A percentile compares a stretch with the other conserved stretches of the same genome.
Conservation (phyloP, 2,329 filamentous ascomycete genomes). For the Parafenestella ontariensis region DNA sequence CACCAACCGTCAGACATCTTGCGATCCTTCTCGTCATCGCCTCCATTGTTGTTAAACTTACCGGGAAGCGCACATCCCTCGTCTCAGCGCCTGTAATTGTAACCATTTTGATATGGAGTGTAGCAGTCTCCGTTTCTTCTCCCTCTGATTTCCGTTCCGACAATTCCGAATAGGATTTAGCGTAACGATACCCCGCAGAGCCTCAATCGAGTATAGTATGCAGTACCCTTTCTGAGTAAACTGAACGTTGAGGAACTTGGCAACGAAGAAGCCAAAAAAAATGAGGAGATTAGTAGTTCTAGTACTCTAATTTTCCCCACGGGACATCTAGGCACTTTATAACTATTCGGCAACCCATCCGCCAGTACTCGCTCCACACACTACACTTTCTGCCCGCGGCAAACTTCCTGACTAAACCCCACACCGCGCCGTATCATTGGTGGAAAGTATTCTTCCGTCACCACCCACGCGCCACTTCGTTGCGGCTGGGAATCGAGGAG, state of each 20-base stretch:
- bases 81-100: constrained; percentile 56
- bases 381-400: background rate
- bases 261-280: background rate
- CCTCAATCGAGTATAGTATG: background rate
- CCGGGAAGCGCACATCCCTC: constrained; percentile 59
- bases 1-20: background rate
- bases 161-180: no score
- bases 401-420: constrained; percentile 13
- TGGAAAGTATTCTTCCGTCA: constrained; percentile 15
- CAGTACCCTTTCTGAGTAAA: background rate
- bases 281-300: background rate
- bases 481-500: constrained; percentile 17
- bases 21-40: background rate
- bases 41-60: constrained; percentile 28
- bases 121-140: background rate
- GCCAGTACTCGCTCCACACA: background rate
- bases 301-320: background rate
- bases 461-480: constrained; percentile 12
- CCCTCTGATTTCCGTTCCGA: background rate
- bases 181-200: constrained; percentile 7
- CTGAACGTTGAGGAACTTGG: background rate
- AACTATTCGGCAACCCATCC: constrained; percentile 1
- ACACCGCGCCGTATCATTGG: constrained; percentile 18
- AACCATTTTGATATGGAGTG: constrained; percentile 47
- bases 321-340: background rate